Base-by-base conservation (phyloP, 257 asterid genomes). In the Solanum virginianum region DNA sequence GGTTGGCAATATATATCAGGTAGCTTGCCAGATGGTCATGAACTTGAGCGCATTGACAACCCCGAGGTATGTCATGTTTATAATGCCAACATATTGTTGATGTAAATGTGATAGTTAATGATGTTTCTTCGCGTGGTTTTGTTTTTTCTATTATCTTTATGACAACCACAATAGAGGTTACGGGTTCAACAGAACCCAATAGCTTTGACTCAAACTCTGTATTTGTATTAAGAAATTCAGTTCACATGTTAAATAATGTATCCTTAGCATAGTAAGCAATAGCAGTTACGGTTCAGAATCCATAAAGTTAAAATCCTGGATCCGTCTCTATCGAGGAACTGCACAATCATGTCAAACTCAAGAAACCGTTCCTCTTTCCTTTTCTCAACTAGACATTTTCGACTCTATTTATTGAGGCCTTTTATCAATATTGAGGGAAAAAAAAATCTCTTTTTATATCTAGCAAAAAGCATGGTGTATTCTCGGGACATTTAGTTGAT, bases 1-100 rank as follows among this genome's bases (percentile, higher is more conserved):
- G 99, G 99, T 47, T 93, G 99, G 99, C 98, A 94, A 83, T 96
- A 94, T 66, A 94, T 94, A 81, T 93, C 98, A 0, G 99, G 98
- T 26, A 87, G 99, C 87, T 92, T 96, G 89, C 98, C 98, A 0
- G 98, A 96, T 79, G 99, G 99, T 3, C 98, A 96, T 74, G 97
- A 94, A 80, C 97, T 96, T 4, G 97, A 93, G 86, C 98, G 98
- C 70, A 88, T 96, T 87, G 98, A 96, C 89, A 84, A 87, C 86
- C 99, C 99, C 41, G 95, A 96, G 97, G 99, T 96, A 91, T n/a
- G 15, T 32, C 18, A 14, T 4, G 32, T 47, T 16, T 80, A 70
- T 16, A 32, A 68, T 32, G 75, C 47, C 49, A 7, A 14, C 0
- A 74, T 47, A 15, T 72, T 74, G 41, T 22, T 24, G 81, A 47